These are phyloP conservation scores for Termitomyces sp. DNA, from an alignment of 768 basidiomycete species.

Conservation along the genomic window DNA sequence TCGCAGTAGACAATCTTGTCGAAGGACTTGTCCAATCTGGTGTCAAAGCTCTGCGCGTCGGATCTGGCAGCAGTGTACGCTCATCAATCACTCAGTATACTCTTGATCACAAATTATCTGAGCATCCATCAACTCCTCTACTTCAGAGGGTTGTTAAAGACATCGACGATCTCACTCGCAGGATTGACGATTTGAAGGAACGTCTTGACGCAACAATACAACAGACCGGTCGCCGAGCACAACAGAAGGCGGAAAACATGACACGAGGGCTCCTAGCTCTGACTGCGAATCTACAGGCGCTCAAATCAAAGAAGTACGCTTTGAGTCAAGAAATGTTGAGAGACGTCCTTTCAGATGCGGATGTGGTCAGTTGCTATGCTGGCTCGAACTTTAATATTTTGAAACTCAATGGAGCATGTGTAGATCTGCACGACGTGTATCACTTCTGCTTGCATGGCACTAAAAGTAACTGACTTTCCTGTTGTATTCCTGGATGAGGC, in stretches of 20 bases:
- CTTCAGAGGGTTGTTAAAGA: constrained; percentile 40
- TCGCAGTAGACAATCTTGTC: constrained; percentile 88
- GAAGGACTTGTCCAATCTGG: constrained; percentile 62
- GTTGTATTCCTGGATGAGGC: constrained; percentile 95
- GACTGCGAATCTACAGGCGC: constrained; percentile 22
- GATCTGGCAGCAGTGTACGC: constrained; percentile 58
- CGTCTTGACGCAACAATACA: constrained; percentile 17
- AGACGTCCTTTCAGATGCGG: constrained; percentile 60
- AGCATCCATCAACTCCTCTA: constrained; percentile 52
- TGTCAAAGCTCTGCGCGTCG: constrained; percentile 76
- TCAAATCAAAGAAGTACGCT: constrained; percentile 47
- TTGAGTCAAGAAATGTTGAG: constrained; percentile 61
- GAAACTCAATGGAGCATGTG: constrained; percentile 5
- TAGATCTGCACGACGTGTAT: constrained; percentile 89
- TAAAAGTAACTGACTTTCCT: constrained; percentile 82
- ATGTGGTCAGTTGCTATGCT: constrained; percentile 56
- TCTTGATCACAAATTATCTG: constrained; percentile 59
- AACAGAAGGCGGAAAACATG: constrained; percentile 30
- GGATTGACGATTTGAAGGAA: constrained; percentile 22
- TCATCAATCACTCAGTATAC: constrained; percentile 53
- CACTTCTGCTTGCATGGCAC: constrained; percentile 60
- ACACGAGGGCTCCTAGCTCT: constrained; percentile 24
- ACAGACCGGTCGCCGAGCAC: constrained; percentile 17
- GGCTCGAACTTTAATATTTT: constrained; percentile 1
- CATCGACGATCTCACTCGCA: constrained; percentile 28